Evolutionary conservation across 2,329 filamentous ascomycete genomes (phyloP), one percentile per base, ranked within the genome.

Genomic region (Diaporthe velutina): DNA sequence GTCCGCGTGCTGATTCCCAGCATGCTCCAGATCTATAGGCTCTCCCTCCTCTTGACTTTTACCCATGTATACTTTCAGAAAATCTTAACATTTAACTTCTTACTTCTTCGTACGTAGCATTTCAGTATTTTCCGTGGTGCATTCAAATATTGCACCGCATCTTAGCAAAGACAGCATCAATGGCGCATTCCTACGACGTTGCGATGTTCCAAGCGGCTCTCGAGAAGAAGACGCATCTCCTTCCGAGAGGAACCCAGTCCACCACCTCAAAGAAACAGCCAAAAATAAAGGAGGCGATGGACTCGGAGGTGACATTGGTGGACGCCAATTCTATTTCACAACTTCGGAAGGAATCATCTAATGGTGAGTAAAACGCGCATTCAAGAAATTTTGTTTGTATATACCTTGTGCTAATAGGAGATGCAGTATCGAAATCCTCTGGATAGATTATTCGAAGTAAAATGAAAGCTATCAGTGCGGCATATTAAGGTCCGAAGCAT

Each of bases 201-300:
- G 68, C 68, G 17, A 71, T 71, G 68, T 71, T 71, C 30, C 40
- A 48, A 22, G 68, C 68, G 22, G 68, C 68, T 10, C 54, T 50
- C 10, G 40, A 71, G 55, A 71, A 71, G 33, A 71, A 60, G 25
- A 58, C 42, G 5, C 30, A 60, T 33, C 40, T 71, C 30, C n/a
- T 71, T 17, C 68, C 68, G 9, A 48, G n/a, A 9, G 40, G 54
- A 0, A 15, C 5, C 15, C 40, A 58, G 28, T 22, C 45, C n/a
- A 40, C 28, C 4, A 33, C 22, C 2, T n/a, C 28, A 3, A 38
- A 38, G 28, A 19, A 8, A 3, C 28, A 25, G 22, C n/a, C 54
- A 17, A 60, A 19, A 22, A 28, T 22, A 0, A 71, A 60, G 8
- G 42, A 15, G 9, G 54, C 54, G 0, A 71, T 50, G 54, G 30